A percentile compares a stretch with the other conserved stretches of the same genome.
Evolutionary conservation across 306 rosid species (phyloP).

Genomic region (Rubus idaeus): DNA sequence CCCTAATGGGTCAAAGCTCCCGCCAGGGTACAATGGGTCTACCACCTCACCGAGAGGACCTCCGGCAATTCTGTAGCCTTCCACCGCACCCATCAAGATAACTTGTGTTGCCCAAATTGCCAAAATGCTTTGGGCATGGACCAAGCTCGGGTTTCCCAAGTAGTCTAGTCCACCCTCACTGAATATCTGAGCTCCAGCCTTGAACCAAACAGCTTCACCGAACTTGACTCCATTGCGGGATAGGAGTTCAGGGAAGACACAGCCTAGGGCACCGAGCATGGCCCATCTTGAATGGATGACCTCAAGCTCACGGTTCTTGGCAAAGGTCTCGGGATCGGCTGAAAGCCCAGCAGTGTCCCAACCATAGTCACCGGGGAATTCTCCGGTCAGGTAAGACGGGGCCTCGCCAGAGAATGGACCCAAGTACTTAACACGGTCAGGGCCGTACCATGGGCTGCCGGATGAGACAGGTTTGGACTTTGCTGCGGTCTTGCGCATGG

Average conservation of each 20-base stretch:
- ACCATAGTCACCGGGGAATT: constrained; percentile 38
- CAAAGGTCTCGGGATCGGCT: constrained; percentile 35
- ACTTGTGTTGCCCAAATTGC: constrained; percentile 31
- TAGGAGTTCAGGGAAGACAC: constrained; percentile 34
- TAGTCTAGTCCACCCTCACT: constrained; percentile 40
- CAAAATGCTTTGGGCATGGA: constrained; percentile 34
- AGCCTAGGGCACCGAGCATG: constrained; percentile 30
- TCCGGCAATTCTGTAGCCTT: constrained; percentile 19
- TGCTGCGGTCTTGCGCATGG: constrained; percentile 24
- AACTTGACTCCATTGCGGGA: constrained; percentile 40
- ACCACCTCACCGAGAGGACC: constrained; percentile 27
- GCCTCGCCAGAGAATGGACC: constrained; percentile 37
- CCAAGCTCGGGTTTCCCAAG: constrained; percentile 32
- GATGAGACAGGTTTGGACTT: constrained; percentile 24
- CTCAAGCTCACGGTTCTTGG: constrained; percentile 32
- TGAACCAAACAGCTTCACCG: constrained; percentile 43
- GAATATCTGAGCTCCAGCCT: constrained; percentile 37
- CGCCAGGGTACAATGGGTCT: constrained; percentile 21
- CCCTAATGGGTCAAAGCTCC: constrained; percentile 28
- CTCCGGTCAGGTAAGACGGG: constrained; percentile 30
- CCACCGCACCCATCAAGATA: constrained; percentile 30
- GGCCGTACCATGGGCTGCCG: constrained; percentile 35
- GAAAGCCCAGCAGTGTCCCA: constrained; percentile 43
- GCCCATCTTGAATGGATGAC: constrained; percentile 35
- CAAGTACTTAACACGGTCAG: constrained; percentile 35